These are phyloP conservation scores for Metschnikowia lachancei DNA, from an alignment of 805 yeast species.

Conservation along the genomic window DNA sequence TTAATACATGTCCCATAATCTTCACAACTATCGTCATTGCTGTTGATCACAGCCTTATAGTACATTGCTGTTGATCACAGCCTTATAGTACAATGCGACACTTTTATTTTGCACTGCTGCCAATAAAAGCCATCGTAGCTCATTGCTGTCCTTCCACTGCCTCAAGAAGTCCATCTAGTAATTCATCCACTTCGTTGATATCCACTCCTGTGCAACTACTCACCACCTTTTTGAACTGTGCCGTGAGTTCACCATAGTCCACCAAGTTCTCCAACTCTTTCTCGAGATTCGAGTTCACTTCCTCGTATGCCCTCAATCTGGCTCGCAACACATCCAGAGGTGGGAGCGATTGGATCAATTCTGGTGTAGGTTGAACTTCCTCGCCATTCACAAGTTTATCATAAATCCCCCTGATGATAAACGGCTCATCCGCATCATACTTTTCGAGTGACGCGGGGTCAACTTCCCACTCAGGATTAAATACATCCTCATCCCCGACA, in stretches of 20 bases:
- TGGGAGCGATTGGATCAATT: slow-evolving; percentile 39
- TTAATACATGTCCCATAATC: slow-evolving; percentile 76
- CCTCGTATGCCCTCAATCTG: slow-evolving; percentile 73
- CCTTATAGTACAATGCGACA: no score
- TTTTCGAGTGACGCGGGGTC: slow-evolving; percentile 59
- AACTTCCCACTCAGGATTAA: slow-evolving; percentile 48
- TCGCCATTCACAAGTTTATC: slow-evolving; percentile 43
- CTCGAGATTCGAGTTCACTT: slow-evolving; percentile 59
- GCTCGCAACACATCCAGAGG: slow-evolving; percentile 58
- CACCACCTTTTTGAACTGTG: slow-evolving; percentile 83
- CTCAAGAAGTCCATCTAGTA: slow-evolving; percentile 79
- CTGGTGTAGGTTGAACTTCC: slow-evolving; percentile 27
- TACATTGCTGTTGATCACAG: slow-evolving; percentile 20
- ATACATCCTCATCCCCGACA: slow-evolving; percentile 22
- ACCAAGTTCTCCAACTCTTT: slow-evolving; percentile 51
- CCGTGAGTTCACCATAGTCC: slow-evolving; percentile 41
- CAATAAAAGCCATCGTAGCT: background rate
- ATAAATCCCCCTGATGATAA: slow-evolving; percentile 61
- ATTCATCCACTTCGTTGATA: slow-evolving; percentile 71
- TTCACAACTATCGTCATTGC: slow-evolving; percentile 59
- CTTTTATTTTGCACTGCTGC: no score
- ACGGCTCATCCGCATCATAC: slow-evolving; percentile 92
- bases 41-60: slow-evolving; percentile 20
- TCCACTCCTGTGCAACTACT: slow-evolving; percentile 88
- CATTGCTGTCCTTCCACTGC: slow-evolving; percentile 75